Base-by-base conservation (phyloP, 1,139 yeast species). In the Debaryomyces fabryi region DNA sequence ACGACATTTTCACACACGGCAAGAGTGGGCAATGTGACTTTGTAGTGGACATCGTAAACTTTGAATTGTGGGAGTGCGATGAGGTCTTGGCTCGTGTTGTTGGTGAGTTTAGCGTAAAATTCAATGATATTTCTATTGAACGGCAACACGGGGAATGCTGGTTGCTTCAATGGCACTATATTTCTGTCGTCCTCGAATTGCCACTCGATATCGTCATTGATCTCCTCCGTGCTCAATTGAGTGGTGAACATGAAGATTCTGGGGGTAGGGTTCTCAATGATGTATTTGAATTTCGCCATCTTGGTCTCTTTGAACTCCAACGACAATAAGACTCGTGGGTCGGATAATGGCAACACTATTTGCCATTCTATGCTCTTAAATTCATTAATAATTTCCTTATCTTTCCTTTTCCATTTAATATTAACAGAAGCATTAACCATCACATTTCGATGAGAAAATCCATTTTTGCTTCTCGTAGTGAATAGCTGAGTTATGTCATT, bases 241-340 rank as follows among this genome's bases (percentile, higher is more conserved):
- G 86, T 76, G 6, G 86, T 73, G 60, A 87, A 88, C 3, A 82
- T 81, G 53, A 88, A 82, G 2, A 85, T 76, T 47, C 86, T 72
- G 3, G 86, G 77, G 0, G 95, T 86, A 7, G 95, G 91, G 58
- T 88, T 88, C 60, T 88, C 96, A 44, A 88, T 60, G 46, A 77
- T 74, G 58, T 82, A 88, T 10, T 62, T 69, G 36, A 83, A 64
- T 32, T 61, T 63, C 32, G 43, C 43, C 23, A 13, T 20, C 37
- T 32, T 40, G 16, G 9, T 21, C 9, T 25, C 24, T 20, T 32
- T 29, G 25, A 40, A 40, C 0, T 55, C 52, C 3, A 53, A 58
- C 24, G 60, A 64, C 3, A 84, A 72, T 32, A 87, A 64, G 0
- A 85, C 84, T 42, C 95, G 66, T 2, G 95, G 95, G 58, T 86